Conservation (phyloP, 768 basidiomycete species). For the Boletus eberwhitei region DNA sequence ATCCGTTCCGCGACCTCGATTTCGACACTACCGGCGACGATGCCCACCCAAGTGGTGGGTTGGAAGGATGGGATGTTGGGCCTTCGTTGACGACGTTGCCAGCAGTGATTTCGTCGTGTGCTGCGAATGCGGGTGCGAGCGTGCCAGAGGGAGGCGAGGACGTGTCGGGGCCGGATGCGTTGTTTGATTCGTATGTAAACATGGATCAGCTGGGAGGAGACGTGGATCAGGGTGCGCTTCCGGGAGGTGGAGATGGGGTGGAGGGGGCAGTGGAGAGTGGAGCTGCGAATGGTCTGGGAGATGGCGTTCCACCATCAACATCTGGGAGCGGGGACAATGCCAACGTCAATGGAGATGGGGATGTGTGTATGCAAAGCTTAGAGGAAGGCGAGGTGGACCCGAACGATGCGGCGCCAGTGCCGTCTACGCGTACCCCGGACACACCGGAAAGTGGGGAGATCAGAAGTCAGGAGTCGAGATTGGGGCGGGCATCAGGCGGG, state of each 20-base stretch:
- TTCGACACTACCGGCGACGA: constrained; percentile 12
- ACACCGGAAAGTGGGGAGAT: constrained; percentile 21
- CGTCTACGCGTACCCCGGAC: background rate
- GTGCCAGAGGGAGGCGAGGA: constrained; percentile 2
- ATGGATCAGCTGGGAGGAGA: constrained; percentile 15
- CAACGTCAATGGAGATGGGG: background rate
- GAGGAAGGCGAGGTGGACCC: constrained; percentile 19
- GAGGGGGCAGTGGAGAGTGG: background rate
- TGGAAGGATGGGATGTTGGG: constrained; percentile 8
- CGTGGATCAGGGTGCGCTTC: background rate
- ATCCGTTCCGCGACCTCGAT: constrained; percentile 10
- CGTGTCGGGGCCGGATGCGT: constrained; percentile 1
- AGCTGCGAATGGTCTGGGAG: background rate
- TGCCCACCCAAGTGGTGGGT: background rate
- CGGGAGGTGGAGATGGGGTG: background rate
- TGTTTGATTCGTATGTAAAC: constrained; percentile 25
- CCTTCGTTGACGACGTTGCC: constrained; percentile 1
- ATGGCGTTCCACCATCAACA: too few species aligned
- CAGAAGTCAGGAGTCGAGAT: background rate
- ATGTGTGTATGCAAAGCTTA: background rate
- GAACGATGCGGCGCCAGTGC: background rate
- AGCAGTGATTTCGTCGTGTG: background rate
- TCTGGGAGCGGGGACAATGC: background rate
- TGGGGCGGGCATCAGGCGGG: too few species aligned
- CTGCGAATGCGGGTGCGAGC: background rate